A percentile compares a stretch with the other conserved stretches of the same genome.
Conservation (phyloP, 139 green algal species). For the Tetradesmus obliquus region DNA sequence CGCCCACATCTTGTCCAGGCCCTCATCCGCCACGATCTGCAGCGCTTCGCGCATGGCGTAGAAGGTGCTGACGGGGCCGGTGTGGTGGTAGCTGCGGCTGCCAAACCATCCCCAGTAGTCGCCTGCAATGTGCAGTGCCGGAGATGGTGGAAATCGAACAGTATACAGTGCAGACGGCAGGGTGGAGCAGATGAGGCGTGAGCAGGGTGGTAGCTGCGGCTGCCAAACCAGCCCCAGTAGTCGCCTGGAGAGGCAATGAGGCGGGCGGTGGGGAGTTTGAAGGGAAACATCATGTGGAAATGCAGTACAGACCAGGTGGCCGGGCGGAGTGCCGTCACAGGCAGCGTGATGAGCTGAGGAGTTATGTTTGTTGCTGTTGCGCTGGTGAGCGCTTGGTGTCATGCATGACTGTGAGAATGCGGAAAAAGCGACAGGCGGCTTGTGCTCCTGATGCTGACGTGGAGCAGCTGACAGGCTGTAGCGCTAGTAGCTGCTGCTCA, state of each 20-base stretch:
- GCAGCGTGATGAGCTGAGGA: no score
- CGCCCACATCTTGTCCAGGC: constrained; percentile 60
- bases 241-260: background rate
- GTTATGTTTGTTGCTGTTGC: no score
- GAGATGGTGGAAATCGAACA: no score
- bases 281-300: no score
- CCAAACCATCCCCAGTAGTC: constrained; percentile 75
- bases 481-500: constrained; percentile 29
- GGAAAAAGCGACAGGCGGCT: no score
- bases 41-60: constrained; percentile 87
- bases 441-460: no score
- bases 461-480: no score
- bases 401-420: no score
- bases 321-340: no score
- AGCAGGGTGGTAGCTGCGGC: constrained; percentile 87
- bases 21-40: constrained; percentile 81
- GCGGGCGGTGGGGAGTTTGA: no score
- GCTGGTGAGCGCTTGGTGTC: no score
- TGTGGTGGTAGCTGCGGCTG: constrained; percentile 88
- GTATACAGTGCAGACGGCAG: background rate
- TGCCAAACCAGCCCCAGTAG: constrained; percentile 77
- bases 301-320: no score
- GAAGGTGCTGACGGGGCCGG: constrained; percentile 56
- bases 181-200: constrained; percentile 37
- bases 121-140: background rate